Conservation (phyloP, 495 filamentous ascomycete species). For the Trichoderma orchidacearum region DNA sequence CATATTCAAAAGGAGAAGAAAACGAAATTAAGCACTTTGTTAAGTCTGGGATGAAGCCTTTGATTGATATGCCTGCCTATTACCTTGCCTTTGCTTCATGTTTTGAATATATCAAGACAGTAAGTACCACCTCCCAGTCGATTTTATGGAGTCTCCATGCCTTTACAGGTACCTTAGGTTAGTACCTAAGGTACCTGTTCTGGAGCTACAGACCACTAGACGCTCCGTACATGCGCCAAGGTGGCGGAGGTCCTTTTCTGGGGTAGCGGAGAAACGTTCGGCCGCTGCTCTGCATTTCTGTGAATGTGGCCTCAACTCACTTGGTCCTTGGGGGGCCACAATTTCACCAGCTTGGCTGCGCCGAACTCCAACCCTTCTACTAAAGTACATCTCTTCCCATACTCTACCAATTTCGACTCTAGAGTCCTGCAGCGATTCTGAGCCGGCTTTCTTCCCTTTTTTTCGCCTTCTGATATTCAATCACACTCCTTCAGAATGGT, state of each 20-base stretch:
- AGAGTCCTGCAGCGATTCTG: conserved; percentile 3
- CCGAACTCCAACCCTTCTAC: neutral
- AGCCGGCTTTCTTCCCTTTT: conserved; percentile 10
- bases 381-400: neutral
- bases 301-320: conserved; percentile 5
- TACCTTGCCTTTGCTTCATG: too few relatives aligned
- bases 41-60: too few relatives aligned
- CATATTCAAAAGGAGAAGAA: too few relatives aligned
- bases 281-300: neutral
- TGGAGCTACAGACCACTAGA: too few relatives aligned
- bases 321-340: neutral
- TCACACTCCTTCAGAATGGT: conserved; percentile 13
- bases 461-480: conserved; percentile 11
- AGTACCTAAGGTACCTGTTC: too few relatives aligned
- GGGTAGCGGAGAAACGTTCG: neutral
- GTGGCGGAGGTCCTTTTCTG: neutral
- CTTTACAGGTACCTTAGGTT: too few relatives aligned
- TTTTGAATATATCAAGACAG: too few relatives aligned
- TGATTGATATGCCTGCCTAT: too few relatives aligned
- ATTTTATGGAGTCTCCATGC: too few relatives aligned
- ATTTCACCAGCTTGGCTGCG: conserved; percentile 1
- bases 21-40: too few relatives aligned
- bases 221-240: too few relatives aligned
- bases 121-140: too few relatives aligned
- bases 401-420: neutral